Conservation (phyloP, 352 stramenopile genomes). For the Globisporangium perplexum region DNA sequence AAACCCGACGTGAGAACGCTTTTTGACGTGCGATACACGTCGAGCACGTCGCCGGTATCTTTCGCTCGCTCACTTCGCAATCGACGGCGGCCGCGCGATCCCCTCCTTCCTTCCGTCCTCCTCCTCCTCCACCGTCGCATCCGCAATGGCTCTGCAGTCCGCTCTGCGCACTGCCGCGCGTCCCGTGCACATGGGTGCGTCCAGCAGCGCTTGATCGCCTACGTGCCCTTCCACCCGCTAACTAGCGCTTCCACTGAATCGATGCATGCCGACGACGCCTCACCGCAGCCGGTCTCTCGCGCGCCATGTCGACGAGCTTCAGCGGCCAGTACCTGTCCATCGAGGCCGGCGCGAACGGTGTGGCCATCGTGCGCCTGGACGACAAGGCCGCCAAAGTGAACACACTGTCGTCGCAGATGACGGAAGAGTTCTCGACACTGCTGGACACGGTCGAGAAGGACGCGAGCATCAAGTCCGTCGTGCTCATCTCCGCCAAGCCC, state of each 20-base stretch:
- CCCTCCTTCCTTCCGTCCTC: too few relatives aligned
- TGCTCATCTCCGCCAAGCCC: conserved; percentile 96
- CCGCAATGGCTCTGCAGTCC: conserved; percentile 11
- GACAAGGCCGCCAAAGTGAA: conserved; percentile 91
- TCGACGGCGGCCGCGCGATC: too few relatives aligned
- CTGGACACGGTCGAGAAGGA: conserved; percentile 89
- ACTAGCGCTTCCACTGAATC: neutral
- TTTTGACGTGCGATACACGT: too few relatives aligned
- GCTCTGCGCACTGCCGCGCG: conserved; percentile 7
- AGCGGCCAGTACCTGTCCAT: conserved; percentile 83
- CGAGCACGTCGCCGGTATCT: too few relatives aligned
- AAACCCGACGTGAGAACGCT: too few relatives aligned
- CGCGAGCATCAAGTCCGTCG: conserved; percentile 92
- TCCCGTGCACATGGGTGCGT: conserved; percentile 4
- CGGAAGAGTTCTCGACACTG: conserved; percentile 81
- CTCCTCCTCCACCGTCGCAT: too few relatives aligned
- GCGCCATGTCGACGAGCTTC: conserved; percentile 27
- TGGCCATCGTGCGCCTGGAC: conserved; percentile 92
- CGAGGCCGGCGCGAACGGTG: conserved; percentile 80
- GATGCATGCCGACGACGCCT: too few relatives aligned
- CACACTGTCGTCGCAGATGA: conserved; percentile 90
- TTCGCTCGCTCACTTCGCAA: too few relatives aligned
- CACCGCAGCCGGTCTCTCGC: conserved; percentile 10
- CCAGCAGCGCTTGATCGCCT: neutral
- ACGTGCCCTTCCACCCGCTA: neutral